Conservation (phyloP, 257 asterid species). For the Solanum etuberosum region DNA sequence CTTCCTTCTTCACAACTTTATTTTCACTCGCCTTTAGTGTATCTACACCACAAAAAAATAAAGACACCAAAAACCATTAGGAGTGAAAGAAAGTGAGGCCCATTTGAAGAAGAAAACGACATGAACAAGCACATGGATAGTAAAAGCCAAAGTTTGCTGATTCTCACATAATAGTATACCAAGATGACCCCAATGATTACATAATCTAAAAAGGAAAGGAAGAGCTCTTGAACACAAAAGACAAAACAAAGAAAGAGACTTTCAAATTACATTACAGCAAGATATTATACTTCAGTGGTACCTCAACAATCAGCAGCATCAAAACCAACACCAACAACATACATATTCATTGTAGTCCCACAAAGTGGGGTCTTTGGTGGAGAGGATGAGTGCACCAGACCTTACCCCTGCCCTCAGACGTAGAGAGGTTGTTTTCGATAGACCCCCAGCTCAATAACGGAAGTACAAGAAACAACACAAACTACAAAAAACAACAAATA, state of each 20-base stretch:
- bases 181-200: constrained; percentile 6
- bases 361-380: background rate
- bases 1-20: constrained; percentile 26
- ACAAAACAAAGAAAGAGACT: background rate
- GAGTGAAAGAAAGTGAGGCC: background rate
- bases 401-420: background rate
- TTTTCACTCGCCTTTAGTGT: constrained; percentile 13
- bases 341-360: background rate
- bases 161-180: background rate
- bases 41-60: constrained; percentile 20
- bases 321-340: background rate
- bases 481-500: background rate
- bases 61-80: background rate
- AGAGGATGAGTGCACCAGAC: background rate
- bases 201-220: constrained; percentile 2
- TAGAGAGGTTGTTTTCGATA: background rate
- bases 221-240: background rate
- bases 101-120: constrained; percentile 4
- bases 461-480: background rate
- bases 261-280: background rate
- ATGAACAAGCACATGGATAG: background rate
- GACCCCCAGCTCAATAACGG: background rate
- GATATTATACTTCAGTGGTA: background rate
- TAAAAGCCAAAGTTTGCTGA: constrained; percentile 6
- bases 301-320: background rate